These are phyloP conservation scores for Penicillium bovifimosum DNA, from an alignment of 495 filamentous ascomycete species.

Conservation along the genomic window DNA sequence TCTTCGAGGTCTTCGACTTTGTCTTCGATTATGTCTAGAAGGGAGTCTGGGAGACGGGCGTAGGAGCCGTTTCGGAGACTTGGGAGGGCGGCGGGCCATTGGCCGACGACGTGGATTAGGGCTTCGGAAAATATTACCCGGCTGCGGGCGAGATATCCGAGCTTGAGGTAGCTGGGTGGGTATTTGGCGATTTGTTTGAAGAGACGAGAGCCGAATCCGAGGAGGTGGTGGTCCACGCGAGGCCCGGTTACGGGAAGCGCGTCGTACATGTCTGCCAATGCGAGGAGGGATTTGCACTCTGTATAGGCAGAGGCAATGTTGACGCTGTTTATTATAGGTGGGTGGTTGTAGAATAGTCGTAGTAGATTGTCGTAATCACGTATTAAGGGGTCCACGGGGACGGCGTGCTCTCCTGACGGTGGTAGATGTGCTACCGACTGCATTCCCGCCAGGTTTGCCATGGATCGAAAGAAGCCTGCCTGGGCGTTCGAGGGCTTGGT, in stretches of 20 bases:
- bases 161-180: constrained; percentile 81
- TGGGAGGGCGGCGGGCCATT: constrained; percentile 77
- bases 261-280: constrained; percentile 86
- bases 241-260: constrained; percentile 80
- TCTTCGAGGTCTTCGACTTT: constrained; percentile 81
- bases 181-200: constrained; percentile 96
- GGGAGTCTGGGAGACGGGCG: constrained; percentile 56
- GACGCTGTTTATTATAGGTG: constrained; percentile 70
- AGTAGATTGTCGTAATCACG: constrained; percentile 92
- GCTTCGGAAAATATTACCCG: constrained; percentile 88
- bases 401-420: constrained; percentile 27
- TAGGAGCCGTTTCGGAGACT: constrained; percentile 60
- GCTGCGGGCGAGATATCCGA: constrained; percentile 78
- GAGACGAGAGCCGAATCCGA: constrained; percentile 81
- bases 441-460: constrained; percentile 65
- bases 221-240: constrained; percentile 85
- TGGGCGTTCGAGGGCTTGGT: constrained; percentile 47
- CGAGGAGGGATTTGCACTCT: constrained; percentile 82
- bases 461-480: constrained; percentile 75
- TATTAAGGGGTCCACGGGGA: constrained; percentile 61
- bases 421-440: constrained; percentile 47
- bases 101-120: constrained; percentile 83
- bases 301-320: constrained; percentile 88
- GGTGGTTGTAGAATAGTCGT: constrained; percentile 87
- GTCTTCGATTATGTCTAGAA: constrained; percentile 85